Evolutionary conservation across 192 early-diverging fungal genomes (phyloP).

Genomic region (Coemansia sp.): DNA sequence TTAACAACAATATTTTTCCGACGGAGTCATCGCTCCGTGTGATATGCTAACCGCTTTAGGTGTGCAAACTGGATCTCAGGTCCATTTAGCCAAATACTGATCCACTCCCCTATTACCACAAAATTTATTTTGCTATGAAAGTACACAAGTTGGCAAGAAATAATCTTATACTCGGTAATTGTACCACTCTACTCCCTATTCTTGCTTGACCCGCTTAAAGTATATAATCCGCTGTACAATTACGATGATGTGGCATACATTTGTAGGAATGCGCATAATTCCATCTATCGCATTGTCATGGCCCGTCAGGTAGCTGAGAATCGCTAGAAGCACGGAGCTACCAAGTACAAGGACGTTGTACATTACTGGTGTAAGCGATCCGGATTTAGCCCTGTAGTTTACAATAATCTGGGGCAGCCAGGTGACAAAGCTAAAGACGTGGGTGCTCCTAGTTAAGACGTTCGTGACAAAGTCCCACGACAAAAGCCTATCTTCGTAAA

Average conservation of each 20-base stretch:
- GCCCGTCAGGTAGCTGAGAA: background rate
- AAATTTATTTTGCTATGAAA: background rate
- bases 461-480: background rate
- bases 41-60: too few relatives aligned
- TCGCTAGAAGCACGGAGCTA: background rate
- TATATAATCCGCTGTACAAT: constrained; percentile 16
- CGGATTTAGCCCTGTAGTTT: background rate
- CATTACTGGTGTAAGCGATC: constrained; percentile 5
- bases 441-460: background rate
- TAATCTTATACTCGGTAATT: background rate
- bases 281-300: background rate
- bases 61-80: too few relatives aligned
- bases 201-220: background rate
- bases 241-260: constrained; percentile 5
- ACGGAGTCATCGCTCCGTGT: too few relatives aligned
- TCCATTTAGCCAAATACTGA: too few relatives aligned
- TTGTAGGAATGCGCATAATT: background rate
- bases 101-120: too few relatives aligned
- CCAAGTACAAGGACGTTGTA: background rate
- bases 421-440: background rate
- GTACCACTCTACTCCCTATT: background rate
- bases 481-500: background rate
- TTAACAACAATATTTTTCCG: too few relatives aligned
- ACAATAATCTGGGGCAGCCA: constrained; percentile 21
- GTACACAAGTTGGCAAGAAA: background rate